These are phyloP conservation scores for Elaeagnus macrophylla DNA, from an alignment of 306 rosid species.

Conservation along the genomic window DNA sequence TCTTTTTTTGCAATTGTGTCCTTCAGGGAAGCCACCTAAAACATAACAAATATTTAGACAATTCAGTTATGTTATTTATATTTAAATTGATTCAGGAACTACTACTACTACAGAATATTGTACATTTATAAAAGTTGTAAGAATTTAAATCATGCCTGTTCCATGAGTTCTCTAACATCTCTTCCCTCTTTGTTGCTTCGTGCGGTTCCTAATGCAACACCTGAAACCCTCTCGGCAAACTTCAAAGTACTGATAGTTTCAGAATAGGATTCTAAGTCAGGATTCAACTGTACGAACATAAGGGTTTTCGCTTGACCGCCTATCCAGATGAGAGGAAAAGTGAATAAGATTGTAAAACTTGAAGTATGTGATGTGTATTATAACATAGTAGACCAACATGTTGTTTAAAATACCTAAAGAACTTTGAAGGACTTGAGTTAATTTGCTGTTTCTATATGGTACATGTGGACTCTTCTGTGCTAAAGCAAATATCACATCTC, in stretches of 20 bases:
- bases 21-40: conserved; percentile 71
- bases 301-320: conserved; percentile 99
- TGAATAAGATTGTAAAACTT: no score
- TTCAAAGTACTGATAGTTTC: conserved; percentile 90
- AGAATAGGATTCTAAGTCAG: conserved; percentile 78
- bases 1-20: conserved; percentile 62
- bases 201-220: conserved; percentile 95
- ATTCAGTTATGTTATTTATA: no score
- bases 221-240: conserved; percentile 98
- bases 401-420: conserved; percentile 62
- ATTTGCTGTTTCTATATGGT: conserved; percentile 95
- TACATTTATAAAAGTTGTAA: conserved; percentile 9
- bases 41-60: conserved; percentile 17
- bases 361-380: no score
- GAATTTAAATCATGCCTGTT: conserved; percentile 47
- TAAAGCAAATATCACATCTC: conserved; percentile 94
- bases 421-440: conserved; percentile 96
- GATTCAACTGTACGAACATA: conserved; percentile 97
- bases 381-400: not conserved
- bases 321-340: conserved; percentile 21
- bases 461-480: conserved; percentile 84
- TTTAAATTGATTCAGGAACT: no score
- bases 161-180: conserved; percentile 91
- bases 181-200: conserved; percentile 95
- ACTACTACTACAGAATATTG: not conserved